Conservation (phyloP, 2,329 filamentous ascomycete genomes). For the Phaeoacremonium minimum region DNA sequence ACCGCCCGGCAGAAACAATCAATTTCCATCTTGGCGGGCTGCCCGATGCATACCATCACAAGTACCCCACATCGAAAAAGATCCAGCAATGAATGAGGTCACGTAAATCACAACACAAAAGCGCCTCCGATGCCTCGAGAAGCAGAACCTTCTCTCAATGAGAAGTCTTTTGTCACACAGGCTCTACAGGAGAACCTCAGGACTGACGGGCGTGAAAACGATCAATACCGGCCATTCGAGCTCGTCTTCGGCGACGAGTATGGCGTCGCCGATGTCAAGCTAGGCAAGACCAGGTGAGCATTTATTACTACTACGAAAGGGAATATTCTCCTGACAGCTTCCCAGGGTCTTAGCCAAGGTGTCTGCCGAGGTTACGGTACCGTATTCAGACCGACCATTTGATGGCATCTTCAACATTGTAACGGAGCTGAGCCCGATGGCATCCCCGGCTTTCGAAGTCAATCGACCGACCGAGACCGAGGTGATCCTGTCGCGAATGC, state of each 20-base stretch:
- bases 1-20: constrained; percentile 17
- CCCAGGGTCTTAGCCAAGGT: constrained; percentile 76
- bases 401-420: constrained; percentile 93
- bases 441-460: constrained; percentile 83
- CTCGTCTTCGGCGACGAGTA: constrained; percentile 86
- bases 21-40: constrained; percentile 16
- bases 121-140: constrained; percentile 73
- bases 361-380: constrained; percentile 82
- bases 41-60: neutral
- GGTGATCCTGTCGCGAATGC: constrained; percentile 76
- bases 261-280: constrained; percentile 79
- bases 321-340: constrained; percentile 4
- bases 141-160: constrained; percentile 83
- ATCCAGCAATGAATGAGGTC: constrained; percentile 8
- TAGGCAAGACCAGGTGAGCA: constrained; percentile 88
- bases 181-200: constrained; percentile 78
- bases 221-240: constrained; percentile 73
- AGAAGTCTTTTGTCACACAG: constrained; percentile 79
- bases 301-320: constrained; percentile 1
- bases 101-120: constrained; percentile 12
- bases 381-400: constrained; percentile 83
- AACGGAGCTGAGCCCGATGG: constrained; percentile 88
- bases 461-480: constrained; percentile 81
- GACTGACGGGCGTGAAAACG: constrained; percentile 76
- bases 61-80: neutral